Conservation (phyloP, 2,329 filamentous ascomycete genomes). For the Calonectria crousiana region DNA sequence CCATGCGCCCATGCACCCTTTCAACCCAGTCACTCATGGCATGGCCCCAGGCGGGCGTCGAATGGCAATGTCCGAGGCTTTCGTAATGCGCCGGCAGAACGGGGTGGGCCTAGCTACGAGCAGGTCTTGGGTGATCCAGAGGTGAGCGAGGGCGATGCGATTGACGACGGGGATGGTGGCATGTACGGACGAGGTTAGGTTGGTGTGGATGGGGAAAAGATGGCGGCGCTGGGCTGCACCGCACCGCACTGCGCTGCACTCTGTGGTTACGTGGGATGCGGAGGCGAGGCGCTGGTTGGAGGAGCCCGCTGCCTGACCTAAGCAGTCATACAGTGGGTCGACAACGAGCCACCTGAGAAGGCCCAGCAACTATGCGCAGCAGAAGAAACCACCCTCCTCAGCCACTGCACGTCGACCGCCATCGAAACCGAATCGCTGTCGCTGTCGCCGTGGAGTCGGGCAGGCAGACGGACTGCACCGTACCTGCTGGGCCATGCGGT, state of each 20-base stretch:
- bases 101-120: conserved; percentile 31
- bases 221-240: neutral
- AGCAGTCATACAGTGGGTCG: conserved; percentile 8
- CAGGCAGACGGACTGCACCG: neutral
- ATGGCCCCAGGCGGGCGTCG: conserved; percentile 21
- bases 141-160: conserved; percentile 20
- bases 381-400: neutral
- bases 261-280: conserved; percentile 7
- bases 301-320: conserved; percentile 2
- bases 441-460: neutral
- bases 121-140: conserved; percentile 23
- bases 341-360: neutral
- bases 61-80: conserved; percentile 26
- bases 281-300: conserved; percentile 6
- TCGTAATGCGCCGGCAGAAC: conserved; percentile 37
- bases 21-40: conserved; percentile 15
- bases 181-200: conserved; percentile 24
- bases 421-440: neutral
- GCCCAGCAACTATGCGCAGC: neutral
- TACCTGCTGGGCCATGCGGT: neutral
- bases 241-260: conserved; percentile 2
- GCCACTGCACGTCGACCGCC: conserved; percentile 2
- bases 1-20: conserved; percentile 22
- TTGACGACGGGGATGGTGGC: conserved; percentile 23
- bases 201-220: conserved; percentile 18